Evolutionary conservation across 441 rosid genomes (phyloP), one percentile per base, ranked within the genome.

Genomic region (Syzygium malaccense): DNA sequence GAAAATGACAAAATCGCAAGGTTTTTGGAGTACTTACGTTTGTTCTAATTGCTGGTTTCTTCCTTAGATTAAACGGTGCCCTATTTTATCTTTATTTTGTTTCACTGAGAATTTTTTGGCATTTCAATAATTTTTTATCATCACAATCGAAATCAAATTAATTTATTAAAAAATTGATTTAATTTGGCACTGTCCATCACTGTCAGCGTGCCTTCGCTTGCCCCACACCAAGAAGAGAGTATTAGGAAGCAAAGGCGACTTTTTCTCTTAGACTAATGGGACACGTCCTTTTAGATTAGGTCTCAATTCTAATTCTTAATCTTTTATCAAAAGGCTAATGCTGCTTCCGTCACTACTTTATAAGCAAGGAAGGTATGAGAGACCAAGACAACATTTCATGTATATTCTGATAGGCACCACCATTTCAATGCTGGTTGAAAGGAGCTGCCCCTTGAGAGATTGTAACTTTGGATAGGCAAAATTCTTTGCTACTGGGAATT

Each of bases 171-270:
- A 7, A 26, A 84, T 33, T n/a, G 9, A 5, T 7, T 45, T 48
- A 20, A 37, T 53, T 55, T 33, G 87, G 89, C 41, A 87, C 23
- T 85, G 83, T 88, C 87, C 20, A 88, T 92, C 91, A 55, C 86
- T 85, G 55, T 93, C 93, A 85, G 93, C 91, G 88, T 90, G 92
- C 80, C 89, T 87, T 88, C 90, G 66, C 55, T 25, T 37, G 32
- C 57, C 55, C 62, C 57, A n/a, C 23, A 78, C 15, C 14, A 78
- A 79, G 53, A 86, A 55, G 30, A 17, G 30, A 25, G 25, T 75
- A 48, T 23, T 41, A 41, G 83, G 83, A 75, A 75, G 83, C 83
- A 75, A 75, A 10, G 83, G 51, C 87, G 88, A 88, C 89, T 79
- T 86, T 86, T 55, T 68, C 68, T 86, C 85, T 83, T 83, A 88